Base-by-base conservation (phyloP, 1,139 yeast genomes). In the Yamadazyma diospyri region DNA sequence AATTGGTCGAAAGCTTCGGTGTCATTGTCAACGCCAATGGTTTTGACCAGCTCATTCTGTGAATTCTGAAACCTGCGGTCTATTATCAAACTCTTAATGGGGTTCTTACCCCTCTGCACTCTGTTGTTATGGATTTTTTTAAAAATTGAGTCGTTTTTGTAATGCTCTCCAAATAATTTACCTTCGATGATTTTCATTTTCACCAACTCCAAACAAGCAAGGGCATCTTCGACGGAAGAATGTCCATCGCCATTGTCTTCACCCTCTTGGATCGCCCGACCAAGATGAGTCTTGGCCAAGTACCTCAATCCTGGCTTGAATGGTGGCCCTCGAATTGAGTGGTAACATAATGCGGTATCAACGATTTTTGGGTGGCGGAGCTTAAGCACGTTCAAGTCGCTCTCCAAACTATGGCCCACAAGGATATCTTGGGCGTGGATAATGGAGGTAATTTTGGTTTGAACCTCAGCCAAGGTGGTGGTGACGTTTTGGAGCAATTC, bases 221-320 rank as follows among this genome's bases (percentile, higher is more conserved):
- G 55, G 6, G 96, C 85, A 53, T 92, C 98, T 52, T 87, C 95
- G 2, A 81, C 69, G 0, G 97, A 82, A 29, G 92, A 85, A 57
- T 92, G 98, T 3, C 95, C 95, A 1, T 55, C 47, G 1, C 69
- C 66, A 16, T 69, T 66, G 15, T 59, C 60, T 36, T 69, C 76
- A 4, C 73, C 73, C 15, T 41, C 38, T 55, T 92, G 97, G 31
- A 92, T 89, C 0, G 57, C 60, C 32, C 76, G 59, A 12, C 64
- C 59, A 27, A 89, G 61, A 50, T 68, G 74, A 40, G 67, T 72
- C 8, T 66, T 59, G 2, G 89, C 69, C 13, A 92, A 61, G 69
- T 81, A 80, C 50, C 72, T 78, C 41, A 92, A 66, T 0, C 94
- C 75, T 1, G 95, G 94, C 48, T 80, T 83, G 43, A 72, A 72